A percentile compares a stretch with the other conserved stretches of the same genome.
phyloP scores from a whole-genome alignment of 805 yeast genomes.

The Maudiozyma pseudohumilis region DNA sequence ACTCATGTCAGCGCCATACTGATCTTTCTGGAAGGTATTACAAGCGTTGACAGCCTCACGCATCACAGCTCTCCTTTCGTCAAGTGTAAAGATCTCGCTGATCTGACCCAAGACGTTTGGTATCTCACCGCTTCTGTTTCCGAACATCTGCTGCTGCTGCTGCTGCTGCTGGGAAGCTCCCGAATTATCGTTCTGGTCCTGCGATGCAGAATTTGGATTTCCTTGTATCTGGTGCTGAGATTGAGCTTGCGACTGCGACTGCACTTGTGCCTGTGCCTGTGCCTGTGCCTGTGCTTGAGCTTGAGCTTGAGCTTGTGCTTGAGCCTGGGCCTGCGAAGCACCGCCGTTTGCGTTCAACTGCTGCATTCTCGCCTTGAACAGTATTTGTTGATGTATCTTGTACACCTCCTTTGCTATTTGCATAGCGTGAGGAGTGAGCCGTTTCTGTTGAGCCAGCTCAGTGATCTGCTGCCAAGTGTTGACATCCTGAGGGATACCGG shows the following conservation, averaged over 20 bases:
- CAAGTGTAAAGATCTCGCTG: slow-evolving; percentile 28
- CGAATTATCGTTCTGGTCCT: too few relatives aligned
- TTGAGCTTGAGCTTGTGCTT: slow-evolving; percentile 11
- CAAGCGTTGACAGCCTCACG: slow-evolving; percentile 31
- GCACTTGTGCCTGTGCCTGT: slow-evolving; percentile 14
- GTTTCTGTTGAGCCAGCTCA: slow-evolving; percentile 28
- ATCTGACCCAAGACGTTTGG: slow-evolving; percentile 28
- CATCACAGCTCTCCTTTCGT: slow-evolving; percentile 27
- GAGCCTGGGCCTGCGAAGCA: slow-evolving; percentile 26
- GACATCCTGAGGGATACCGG: slow-evolving; percentile 50
- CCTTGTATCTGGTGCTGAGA: slow-evolving; percentile 13
- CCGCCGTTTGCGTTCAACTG: slow-evolving; percentile 17
- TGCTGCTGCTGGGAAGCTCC: background rate
- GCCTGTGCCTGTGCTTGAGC: slow-evolving; percentile 20
- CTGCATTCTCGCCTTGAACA: slow-evolving; percentile 37
- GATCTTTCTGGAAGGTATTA: slow-evolving; percentile 28
- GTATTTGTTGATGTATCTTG: slow-evolving; percentile 51
- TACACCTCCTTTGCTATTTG: slow-evolving; percentile 36
- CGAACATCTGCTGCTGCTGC: slow-evolving; percentile 24
- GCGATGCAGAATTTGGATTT: too few relatives aligned
- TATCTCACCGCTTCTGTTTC: slow-evolving; percentile 23
- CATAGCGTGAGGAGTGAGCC: slow-evolving; percentile 26
- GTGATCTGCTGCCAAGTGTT: slow-evolving; percentile 57
- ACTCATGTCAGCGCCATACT: slow-evolving; percentile 20
- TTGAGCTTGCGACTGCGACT: slow-evolving; percentile 6